Percentiles rank a stretch among this genome's conserved stretches.
phyloP scores from a whole-genome alignment of 768 basidiomycete genomes.

The Amanita subjunquillea region DNA sequence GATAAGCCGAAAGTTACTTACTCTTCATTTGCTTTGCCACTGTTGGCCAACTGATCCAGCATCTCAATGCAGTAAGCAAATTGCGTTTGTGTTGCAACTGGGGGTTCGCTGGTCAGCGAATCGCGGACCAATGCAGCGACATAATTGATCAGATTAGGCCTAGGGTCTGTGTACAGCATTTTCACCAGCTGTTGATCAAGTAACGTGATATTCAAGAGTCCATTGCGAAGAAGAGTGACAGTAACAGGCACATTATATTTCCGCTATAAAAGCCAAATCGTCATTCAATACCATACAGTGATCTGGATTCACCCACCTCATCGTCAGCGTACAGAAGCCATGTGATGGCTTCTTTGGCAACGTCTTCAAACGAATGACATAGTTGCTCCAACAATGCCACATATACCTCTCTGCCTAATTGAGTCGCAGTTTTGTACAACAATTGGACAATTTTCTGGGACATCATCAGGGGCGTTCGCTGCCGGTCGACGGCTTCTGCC shows the following conservation, averaged over 20 bases:
- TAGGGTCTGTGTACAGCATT: slow-evolving; percentile 67
- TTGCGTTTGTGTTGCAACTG: slow-evolving; percentile 70
- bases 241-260: slow-evolving; percentile 96
- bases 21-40: slow-evolving; percentile 80
- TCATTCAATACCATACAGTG: slow-evolving; percentile 5
- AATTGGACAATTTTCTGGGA: slow-evolving; percentile 96
- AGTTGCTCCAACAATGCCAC: slow-evolving; percentile 82
- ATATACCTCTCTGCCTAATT: slow-evolving; percentile 88
- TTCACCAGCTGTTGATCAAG: slow-evolving; percentile 91
- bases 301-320: slow-evolving; percentile 45
- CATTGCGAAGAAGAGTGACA: slow-evolving; percentile 75
- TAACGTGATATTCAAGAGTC: slow-evolving; percentile 64
- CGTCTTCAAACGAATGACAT: slow-evolving; percentile 83
- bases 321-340: slow-evolving; percentile 98
- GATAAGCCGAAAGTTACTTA: slow-evolving; percentile 28
- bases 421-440: slow-evolving; percentile 79
- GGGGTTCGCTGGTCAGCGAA: slow-evolving; percentile 72
- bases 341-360: slow-evolving; percentile 91
- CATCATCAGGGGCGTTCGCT: slow-evolving; percentile 83
- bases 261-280: slow-evolving; percentile 40
- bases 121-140: slow-evolving; percentile 79
- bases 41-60: slow-evolving; percentile 59
- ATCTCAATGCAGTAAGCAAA: slow-evolving; percentile 77
- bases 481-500: slow-evolving; percentile 67
- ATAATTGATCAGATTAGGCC: slow-evolving; percentile 70